A percentile compares a stretch with the other conserved stretches of the same genome.
Conservation (phyloP, 1,284 basidiomycete genomes). For the Vanrija sp. region DNA sequence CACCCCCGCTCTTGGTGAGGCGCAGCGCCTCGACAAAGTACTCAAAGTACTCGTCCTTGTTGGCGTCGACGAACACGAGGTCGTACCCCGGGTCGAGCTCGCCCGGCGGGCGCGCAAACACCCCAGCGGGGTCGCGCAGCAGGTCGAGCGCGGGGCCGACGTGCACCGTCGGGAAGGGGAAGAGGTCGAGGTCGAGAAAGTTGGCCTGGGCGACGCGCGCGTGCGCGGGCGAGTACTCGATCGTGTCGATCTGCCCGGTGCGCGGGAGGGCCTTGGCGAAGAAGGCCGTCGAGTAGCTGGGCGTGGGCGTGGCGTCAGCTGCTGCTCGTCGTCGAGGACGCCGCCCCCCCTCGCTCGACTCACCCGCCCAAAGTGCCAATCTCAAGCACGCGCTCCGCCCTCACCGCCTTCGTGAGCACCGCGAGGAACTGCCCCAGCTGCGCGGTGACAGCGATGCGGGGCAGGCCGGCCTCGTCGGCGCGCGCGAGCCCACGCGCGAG, state of each 20-base stretch:
- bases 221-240: slow-evolving; percentile 32
- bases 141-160: slow-evolving; percentile 30
- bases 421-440: slow-evolving; percentile 35
- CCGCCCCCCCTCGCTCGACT: too few species aligned
- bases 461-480: slow-evolving; percentile 32
- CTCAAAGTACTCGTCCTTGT: slow-evolving; percentile 33
- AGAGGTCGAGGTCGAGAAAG: slow-evolving; percentile 38
- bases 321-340: neutral
- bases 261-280: slow-evolving; percentile 31
- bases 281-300: slow-evolving; percentile 38
- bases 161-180: slow-evolving; percentile 40
- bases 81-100: slow-evolving; percentile 33
- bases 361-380: slow-evolving; percentile 43
- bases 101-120: slow-evolving; percentile 24
- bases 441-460: slow-evolving; percentile 25
- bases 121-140: slow-evolving; percentile 21
- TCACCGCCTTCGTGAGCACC: slow-evolving; percentile 29
- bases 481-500: slow-evolving; percentile 15
- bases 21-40: slow-evolving; percentile 37
- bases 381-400: slow-evolving; percentile 36
- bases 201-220: slow-evolving; percentile 35
- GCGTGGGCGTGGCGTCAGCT: neutral
- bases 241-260: slow-evolving; percentile 42
- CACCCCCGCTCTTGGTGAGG: slow-evolving; percentile 33
- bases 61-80: slow-evolving; percentile 43